Percentiles rank a stretch among this genome's conserved stretches.
phyloP scores from a whole-genome alignment of 2,329 filamentous ascomycete genomes.

The Plectosphaerella plurivora region DNA sequence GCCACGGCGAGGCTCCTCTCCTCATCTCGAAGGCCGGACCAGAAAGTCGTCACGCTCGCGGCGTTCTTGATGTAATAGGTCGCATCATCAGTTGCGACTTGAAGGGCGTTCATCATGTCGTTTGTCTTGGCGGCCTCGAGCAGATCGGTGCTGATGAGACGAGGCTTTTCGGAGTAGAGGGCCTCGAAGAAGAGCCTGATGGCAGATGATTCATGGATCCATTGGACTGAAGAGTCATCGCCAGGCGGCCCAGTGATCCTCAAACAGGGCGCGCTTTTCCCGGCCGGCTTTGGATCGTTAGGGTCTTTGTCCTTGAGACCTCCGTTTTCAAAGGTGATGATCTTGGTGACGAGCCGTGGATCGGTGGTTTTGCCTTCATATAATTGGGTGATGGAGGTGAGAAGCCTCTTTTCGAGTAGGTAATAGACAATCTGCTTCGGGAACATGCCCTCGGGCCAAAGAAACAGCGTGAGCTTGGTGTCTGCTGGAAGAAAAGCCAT shows the following conservation, averaged over 20 bases:
- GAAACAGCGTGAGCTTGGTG: slow-evolving; percentile 13
- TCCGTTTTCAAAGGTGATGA: slow-evolving; percentile 4
- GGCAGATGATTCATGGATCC: slow-evolving; percentile 14
- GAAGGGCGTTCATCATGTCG: slow-evolving; percentile 11
- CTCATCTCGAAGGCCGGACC: slow-evolving; percentile 6
- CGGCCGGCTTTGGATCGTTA: slow-evolving; percentile 13
- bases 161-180: slow-evolving; percentile 3
- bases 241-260: slow-evolving; percentile 4
- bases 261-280: slow-evolving; percentile 12
- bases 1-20: slow-evolving; percentile 12
- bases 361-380: slow-evolving; percentile 7
- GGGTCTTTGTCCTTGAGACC: slow-evolving; percentile 4
- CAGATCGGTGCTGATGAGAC: neutral
- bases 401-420: slow-evolving; percentile 15
- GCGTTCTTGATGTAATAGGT: slow-evolving; percentile 12
- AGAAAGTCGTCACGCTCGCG: slow-evolving; percentile 7
- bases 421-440: slow-evolving; percentile 16
- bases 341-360: slow-evolving; percentile 8
- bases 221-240: slow-evolving; percentile 6
- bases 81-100: slow-evolving; percentile 6
- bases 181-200: slow-evolving; percentile 14
- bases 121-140: slow-evolving; percentile 5
- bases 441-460: slow-evolving; percentile 15
- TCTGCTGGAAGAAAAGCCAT: neutral
- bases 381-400: slow-evolving; percentile 9